Base-by-base conservation (phyloP, 257 asterid genomes). In the Nicotiana sylvestris region DNA sequence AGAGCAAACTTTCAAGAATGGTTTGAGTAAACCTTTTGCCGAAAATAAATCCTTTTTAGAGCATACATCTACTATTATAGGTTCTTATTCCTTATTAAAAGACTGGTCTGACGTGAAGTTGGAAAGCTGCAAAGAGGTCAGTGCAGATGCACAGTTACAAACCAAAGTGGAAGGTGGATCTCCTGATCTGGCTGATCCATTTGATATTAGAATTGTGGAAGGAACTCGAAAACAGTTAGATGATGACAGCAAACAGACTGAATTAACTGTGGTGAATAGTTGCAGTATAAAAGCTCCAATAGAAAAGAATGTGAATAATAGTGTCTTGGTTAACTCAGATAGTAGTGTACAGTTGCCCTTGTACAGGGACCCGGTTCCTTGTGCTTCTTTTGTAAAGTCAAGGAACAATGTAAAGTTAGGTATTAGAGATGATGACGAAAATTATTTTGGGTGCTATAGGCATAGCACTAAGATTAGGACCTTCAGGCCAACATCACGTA, bases 371-470 rank as follows among this genome's bases (percentile, higher is more conserved):
- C 16, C 88, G 74, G 39, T 89, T 88, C 86, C 88, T 83, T 85
- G 81, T 80, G 90, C 91, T 90, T 84, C 87, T 70, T 81, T 88
- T 86, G 90, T 85, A 66, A 94, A 92, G 92, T 96, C 66, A 81
- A 87, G 92, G 93, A 88, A 85, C 77, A 83, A 85, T 94, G 97
- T 95, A 92, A 90, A 94, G 76, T 84, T 95, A 95, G 98, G 96
- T 85, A 86, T 87, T 95, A 95, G 96, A 89, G 97, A 94, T 92
- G 98, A 94, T 89, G 98, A 92, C 88, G 98, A 95, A 67, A 92
- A 95, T 88, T 95, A 87, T 88, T 91, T 88, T 72, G 88, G 98
- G 90, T 92, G 91, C 93, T 89, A 88, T 68, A 89, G 84, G 78
- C 66, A 69, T 57, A 79, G 92, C 96, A 84, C 98, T 93, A 94